These are phyloP conservation scores for Chrysopogon serrulatus DNA, from an alignment of 176 grass and related monocot genomes.

Conservation along the genomic window DNA sequence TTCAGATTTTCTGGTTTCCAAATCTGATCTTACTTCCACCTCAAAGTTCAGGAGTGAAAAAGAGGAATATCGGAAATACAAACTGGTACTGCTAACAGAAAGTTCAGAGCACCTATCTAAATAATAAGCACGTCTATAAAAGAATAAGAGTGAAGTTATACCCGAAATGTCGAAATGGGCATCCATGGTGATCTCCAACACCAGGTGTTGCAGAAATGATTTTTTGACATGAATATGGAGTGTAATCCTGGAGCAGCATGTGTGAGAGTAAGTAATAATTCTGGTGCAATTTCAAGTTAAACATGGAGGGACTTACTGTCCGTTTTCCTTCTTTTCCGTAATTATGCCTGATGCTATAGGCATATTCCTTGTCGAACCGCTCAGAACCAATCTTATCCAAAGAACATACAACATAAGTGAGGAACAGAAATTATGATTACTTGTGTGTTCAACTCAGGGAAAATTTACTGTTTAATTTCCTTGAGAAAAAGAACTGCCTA, in stretches of 20 bases:
- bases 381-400: slow-evolving; percentile 74
- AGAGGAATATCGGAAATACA: background rate
- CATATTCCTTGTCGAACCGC: slow-evolving; percentile 95
- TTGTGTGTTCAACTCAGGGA: background rate
- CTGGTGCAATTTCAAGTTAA: background rate
- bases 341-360: slow-evolving; percentile 79
- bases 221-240: slow-evolving; percentile 95
- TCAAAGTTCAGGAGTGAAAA: background rate
- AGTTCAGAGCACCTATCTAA: slow-evolving; percentile 5
- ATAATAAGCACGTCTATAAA: background rate
- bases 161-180: slow-evolving; percentile 96
- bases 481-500: background rate
- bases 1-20: background rate
- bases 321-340: slow-evolving; percentile 99
- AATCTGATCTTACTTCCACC: background rate
- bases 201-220: slow-evolving; percentile 88
- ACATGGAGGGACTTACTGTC: slow-evolving; percentile 41
- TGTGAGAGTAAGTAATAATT: slow-evolving; percentile 22
- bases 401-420: slow-evolving; percentile 25
- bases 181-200: slow-evolving; percentile 95
- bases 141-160: slow-evolving; percentile 21
- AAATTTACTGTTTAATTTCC: background rate
- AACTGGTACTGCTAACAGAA: background rate
- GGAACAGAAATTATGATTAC: background rate
- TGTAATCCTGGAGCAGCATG: slow-evolving; percentile 83